Base-by-base conservation (phyloP, 208 protist genomes). In the Acanthamoeba lenticulata region DNA sequence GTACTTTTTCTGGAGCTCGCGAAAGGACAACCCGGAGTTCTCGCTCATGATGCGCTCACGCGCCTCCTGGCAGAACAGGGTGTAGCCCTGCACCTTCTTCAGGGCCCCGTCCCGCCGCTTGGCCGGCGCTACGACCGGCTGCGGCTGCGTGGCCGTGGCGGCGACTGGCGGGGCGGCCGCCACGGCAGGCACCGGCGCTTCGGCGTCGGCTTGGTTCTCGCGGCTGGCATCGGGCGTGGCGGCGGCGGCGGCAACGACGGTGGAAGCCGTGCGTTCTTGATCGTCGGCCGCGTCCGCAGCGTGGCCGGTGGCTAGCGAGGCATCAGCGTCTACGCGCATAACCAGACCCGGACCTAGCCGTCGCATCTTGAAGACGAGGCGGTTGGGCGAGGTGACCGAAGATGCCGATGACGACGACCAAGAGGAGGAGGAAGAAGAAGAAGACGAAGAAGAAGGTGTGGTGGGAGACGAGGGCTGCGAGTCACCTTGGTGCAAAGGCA, bases 31-130 rank as follows among this genome's bases (percentile, higher is more conserved):
- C 13, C 77, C 77, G 19, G 5, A 21, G 34, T 86, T 42, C 77
- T 60, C 44, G 45, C 27, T 57, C 38, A 27, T 24, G 44, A 47
- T 57, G 4, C 77, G 42, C 77, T 86, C 77, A 19, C 45, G 3
- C 24, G 13, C 77, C 45, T 86, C 29, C n/a, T 86, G 77, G 77
- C 45, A 86, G 44, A 86, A 86, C n/a, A 86, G 77, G 3, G 77
- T 86, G 44, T 86, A 86, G 77, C 77, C 77, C 77, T 86, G 77
- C 11, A 86, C 77, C 77, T 86, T 86, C 45, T 86, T 86, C 44
- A 47, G 27, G 1, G 5, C 29, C 0, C 77, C 77, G 40, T 86
- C 44, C 44, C 57, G 49, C 40, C 45, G 21, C 77, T 86, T 86
- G 17, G 13, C 44, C 36, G 38, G 36, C 17, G 67, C 38, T 19